Evolutionary conservation across 2,329 filamentous ascomycete genomes (phyloP).

Genomic region (Fusarium musae): DNA sequence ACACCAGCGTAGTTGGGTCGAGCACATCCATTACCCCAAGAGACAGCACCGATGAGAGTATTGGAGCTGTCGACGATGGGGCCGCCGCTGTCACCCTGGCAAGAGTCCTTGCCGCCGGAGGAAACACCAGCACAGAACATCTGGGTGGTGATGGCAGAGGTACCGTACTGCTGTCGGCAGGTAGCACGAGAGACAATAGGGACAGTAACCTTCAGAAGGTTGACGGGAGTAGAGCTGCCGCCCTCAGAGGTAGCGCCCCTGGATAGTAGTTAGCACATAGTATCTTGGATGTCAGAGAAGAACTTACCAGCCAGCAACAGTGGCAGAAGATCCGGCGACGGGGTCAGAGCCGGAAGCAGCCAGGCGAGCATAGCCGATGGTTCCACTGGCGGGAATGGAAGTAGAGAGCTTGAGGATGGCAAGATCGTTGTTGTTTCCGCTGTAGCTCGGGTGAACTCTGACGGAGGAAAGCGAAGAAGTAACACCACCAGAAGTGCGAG

Average conservation of each 20-base stretch:
- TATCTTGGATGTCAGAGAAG: rapidly evolving
- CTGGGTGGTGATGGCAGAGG: slow-evolving; percentile 41
- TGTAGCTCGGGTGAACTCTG: slow-evolving; percentile 41
- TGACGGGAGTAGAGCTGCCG: slow-evolving; percentile 16
- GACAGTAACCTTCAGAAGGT: slow-evolving; percentile 47
- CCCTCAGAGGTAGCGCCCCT: slow-evolving; percentile 42
- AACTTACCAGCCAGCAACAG: slow-evolving; percentile 46
- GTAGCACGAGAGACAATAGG: slow-evolving; percentile 44
- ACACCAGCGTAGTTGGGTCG: slow-evolving; percentile 42
- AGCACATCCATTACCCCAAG: slow-evolving; percentile 48
- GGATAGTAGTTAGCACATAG: neutral
- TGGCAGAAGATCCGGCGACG: slow-evolving; percentile 26
- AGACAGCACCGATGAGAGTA: slow-evolving; percentile 45
- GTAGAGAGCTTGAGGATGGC: slow-evolving; percentile 47
- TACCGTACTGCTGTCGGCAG: slow-evolving; percentile 41
- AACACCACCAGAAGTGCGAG: slow-evolving; percentile 43
- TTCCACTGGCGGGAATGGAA: slow-evolving; percentile 19
- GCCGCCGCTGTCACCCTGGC: slow-evolving; percentile 49
- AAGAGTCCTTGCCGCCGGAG: slow-evolving; percentile 47
- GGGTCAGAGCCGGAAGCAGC: slow-evolving; percentile 44
- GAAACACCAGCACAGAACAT: slow-evolving; percentile 49
- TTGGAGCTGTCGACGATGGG: slow-evolving; percentile 44
- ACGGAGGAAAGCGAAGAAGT: slow-evolving; percentile 40
- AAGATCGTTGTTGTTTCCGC: slow-evolving; percentile 42
- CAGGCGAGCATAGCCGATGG: slow-evolving; percentile 42